Evolutionary conservation across 768 basidiomycete genomes (phyloP).

Genomic region (Phlebiopsis flavidoalba): DNA sequence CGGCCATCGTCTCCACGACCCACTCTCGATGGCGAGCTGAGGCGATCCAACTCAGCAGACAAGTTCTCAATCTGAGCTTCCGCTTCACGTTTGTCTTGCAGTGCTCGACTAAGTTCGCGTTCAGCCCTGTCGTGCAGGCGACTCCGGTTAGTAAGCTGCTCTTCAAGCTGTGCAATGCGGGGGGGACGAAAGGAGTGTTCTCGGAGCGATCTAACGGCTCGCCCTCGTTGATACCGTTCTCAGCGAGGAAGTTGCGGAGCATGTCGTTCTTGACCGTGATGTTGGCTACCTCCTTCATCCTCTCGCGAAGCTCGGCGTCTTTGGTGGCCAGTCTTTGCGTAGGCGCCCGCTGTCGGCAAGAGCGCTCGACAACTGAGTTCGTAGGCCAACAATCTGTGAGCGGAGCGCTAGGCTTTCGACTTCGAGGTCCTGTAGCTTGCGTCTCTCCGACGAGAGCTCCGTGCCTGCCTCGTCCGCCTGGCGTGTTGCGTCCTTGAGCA

Average conservation of each 20-base stretch:
- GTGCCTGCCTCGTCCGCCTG: slow-evolving; percentile 64
- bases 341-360: slow-evolving; percentile 63
- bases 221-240: slow-evolving; percentile 81
- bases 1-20: slow-evolving; percentile 40
- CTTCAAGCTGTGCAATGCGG: slow-evolving; percentile 73
- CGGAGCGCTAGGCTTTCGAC: slow-evolving; percentile 58
- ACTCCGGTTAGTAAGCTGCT: slow-evolving; percentile 65
- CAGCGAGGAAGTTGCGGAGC: slow-evolving; percentile 81
- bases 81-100: slow-evolving; percentile 66
- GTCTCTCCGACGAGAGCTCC: slow-evolving; percentile 64
- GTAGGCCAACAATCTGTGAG: slow-evolving; percentile 69
- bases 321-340: slow-evolving; percentile 64
- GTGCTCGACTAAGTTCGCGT: slow-evolving; percentile 63
- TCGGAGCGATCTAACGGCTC: slow-evolving; percentile 51
- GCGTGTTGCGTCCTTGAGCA: slow-evolving; percentile 75
- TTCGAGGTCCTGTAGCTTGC: slow-evolving; percentile 58
- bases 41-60: slow-evolving; percentile 60
- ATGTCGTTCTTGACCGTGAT: slow-evolving; percentile 68
- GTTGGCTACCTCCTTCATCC: slow-evolving; percentile 61
- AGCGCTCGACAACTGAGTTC: slow-evolving; percentile 65
- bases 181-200: slow-evolving; percentile 29
- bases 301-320: slow-evolving; percentile 61
- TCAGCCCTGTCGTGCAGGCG: slow-evolving; percentile 71
- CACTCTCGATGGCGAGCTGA: slow-evolving; percentile 42
- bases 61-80: slow-evolving; percentile 66